These are phyloP conservation scores for Aspergillus oerlinghausenensis DNA, from an alignment of 2,329 filamentous ascomycete species.

Conservation along the genomic window DNA sequence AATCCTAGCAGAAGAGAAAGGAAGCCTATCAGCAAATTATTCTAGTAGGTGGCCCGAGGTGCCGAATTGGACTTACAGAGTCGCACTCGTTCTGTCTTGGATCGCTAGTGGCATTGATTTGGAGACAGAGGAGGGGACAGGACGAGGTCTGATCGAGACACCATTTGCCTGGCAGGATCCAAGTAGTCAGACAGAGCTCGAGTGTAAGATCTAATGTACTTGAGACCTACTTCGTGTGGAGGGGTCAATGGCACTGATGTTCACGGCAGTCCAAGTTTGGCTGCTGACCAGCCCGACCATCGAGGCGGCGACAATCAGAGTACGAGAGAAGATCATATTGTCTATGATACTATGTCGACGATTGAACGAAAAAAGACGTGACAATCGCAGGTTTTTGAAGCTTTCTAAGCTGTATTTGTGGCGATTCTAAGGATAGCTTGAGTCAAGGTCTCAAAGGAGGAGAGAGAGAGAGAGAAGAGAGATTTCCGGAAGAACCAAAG, in stretches of 20 bases:
- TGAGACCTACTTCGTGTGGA: constrained; percentile 32
- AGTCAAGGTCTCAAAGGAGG: neutral
- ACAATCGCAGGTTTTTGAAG: neutral
- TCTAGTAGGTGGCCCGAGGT: neutral
- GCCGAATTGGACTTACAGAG: constrained; percentile 23
- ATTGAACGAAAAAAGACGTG: neutral
- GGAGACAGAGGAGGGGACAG: constrained; percentile 44
- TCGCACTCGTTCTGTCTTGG: constrained; percentile 39
- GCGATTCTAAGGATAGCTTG: neutral
- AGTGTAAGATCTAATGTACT: neutral
- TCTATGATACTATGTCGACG: constrained; percentile 1
- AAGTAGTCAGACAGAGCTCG: constrained; percentile 4
- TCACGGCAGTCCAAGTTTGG: constrained; percentile 29
- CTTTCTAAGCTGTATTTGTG: neutral
- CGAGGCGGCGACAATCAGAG: constrained; percentile 30
- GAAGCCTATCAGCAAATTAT: constrained; percentile 3
- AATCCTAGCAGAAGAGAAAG: constrained; percentile 25
- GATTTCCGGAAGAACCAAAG: neutral
- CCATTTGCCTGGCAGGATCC: constrained; percentile 35
- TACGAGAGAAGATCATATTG: constrained; percentile 24
- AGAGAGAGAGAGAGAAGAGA: neutral
- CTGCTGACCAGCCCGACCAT: constrained; percentile 27
- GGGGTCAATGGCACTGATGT: constrained; percentile 33
- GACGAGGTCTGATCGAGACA: constrained; percentile 38
- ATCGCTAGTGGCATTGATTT: constrained; percentile 32